Conservation (phyloP, 768 basidiomycete species). For the Pulveroboletus sp. region DNA sequence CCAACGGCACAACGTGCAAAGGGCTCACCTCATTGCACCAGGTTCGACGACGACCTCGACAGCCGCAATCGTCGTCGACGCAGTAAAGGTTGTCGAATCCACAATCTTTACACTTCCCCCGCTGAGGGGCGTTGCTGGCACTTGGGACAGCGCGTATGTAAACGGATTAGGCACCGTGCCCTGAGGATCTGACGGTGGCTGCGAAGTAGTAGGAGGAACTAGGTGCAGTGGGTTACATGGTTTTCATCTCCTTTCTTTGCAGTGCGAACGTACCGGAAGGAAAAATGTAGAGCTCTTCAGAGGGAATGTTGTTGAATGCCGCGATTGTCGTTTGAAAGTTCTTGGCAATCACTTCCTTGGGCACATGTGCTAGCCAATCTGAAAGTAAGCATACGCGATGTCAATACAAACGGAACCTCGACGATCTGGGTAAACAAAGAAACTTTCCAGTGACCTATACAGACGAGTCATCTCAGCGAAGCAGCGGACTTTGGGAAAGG, state of each 20-base stretch:
- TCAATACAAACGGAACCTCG: neutral
- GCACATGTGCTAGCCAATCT: constrained; percentile 64
- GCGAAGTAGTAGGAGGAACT: constrained; percentile 36
- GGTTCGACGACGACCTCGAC: constrained; percentile 55
- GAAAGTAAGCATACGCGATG: too few species aligned
- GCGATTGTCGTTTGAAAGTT: constrained; percentile 51
- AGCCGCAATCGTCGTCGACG: constrained; percentile 48
- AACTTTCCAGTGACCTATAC: constrained; percentile 12
- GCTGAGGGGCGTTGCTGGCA: constrained; percentile 37
- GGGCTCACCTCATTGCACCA: constrained; percentile 51
- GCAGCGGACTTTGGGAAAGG: neutral
- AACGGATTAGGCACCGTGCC: constrained; percentile 46
- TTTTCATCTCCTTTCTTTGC: too few species aligned
- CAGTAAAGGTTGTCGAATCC: constrained; percentile 52
- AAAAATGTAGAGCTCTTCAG: constrained; percentile 52
- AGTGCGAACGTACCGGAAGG: constrained; percentile 33
- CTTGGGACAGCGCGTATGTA: constrained; percentile 49
- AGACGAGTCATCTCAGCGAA: neutral
- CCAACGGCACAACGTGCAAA: too few species aligned
- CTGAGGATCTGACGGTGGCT: constrained; percentile 32
- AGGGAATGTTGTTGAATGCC: constrained; percentile 52
- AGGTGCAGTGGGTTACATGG: too few species aligned
- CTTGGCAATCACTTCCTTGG: constrained; percentile 53
- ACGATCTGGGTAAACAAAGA: neutral
- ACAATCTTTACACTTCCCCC: constrained; percentile 60